These are phyloP conservation scores for Raffaelea albimanens DNA, from an alignment of 2,329 filamentous ascomycete species.

Conservation along the genomic window DNA sequence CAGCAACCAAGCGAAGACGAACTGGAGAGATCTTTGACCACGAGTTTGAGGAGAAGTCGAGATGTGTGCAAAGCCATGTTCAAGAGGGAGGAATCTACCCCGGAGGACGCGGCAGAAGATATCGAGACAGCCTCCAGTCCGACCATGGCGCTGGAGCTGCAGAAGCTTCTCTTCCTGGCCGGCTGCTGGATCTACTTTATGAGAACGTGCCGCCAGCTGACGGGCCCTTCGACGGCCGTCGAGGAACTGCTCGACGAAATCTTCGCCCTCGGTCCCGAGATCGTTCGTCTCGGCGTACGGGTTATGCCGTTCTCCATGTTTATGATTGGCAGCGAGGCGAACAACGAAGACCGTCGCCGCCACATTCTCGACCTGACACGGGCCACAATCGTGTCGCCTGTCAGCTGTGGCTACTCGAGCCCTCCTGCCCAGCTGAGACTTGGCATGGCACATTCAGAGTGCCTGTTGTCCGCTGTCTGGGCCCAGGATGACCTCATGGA, in stretches of 20 bases:
- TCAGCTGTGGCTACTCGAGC: not conserved
- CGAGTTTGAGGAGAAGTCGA: not conserved
- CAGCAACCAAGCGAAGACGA: not conserved
- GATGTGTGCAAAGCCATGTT: no score
- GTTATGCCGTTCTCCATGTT: conserved; percentile 7
- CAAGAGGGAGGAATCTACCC: no score
- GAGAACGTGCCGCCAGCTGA: conserved; percentile 5
- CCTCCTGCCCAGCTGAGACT: not conserved
- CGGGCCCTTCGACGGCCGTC: conserved; percentile 4
- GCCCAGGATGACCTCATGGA: conserved; percentile 10
- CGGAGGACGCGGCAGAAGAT: no score
- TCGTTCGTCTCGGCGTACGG: conserved; percentile 2
- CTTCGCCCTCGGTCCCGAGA: not conserved
- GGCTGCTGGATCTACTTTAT: conserved; percentile 10
- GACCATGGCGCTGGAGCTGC: not conserved
- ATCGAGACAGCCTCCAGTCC: no score
- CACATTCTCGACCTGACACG: conserved; percentile 5
- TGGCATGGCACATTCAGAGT: not conserved
- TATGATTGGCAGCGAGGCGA: conserved; percentile 7
- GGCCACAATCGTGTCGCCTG: not conserved
- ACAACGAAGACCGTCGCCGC: conserved; percentile 4
- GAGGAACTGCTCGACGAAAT: not conserved
- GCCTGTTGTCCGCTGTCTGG: conserved; percentile 5
- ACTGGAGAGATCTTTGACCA: not conserved
- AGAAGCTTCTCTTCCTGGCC: conserved; percentile 6